Conservation (phyloP, 768 basidiomycete species). For the Podaxis pistillaris region DNA sequence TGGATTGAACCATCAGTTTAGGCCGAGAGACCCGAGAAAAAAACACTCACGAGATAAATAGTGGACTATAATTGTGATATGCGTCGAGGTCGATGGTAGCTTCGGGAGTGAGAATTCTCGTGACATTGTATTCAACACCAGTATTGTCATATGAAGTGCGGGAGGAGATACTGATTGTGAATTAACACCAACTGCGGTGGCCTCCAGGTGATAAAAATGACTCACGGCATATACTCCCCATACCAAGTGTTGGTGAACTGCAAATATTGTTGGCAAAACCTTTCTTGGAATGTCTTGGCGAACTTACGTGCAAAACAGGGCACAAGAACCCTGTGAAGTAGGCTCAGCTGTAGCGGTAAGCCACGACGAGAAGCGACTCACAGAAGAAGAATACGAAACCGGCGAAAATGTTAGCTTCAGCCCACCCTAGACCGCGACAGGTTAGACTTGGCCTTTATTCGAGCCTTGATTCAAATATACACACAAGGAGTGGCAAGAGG, state of each 20-base stretch:
- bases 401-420: conserved; percentile 60
- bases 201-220: conserved; percentile 6
- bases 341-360: neutral
- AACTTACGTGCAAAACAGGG: conserved; percentile 51
- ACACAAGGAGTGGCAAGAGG: conserved; percentile 49
- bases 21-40: neutral
- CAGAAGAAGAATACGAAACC: conserved; percentile 70
- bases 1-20: conserved; percentile 6
- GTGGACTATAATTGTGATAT: conserved; percentile 54
- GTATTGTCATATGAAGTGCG: conserved; percentile 62
- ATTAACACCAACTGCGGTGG: neutral
- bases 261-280: neutral
- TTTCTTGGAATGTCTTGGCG: neutral
- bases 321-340: conserved; percentile 46
- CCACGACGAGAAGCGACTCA: conserved; percentile 18
- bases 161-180: conserved; percentile 47
- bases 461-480: neutral
- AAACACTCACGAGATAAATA: conserved; percentile 49
- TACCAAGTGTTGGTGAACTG: conserved; percentile 65
- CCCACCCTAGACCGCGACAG: conserved; percentile 50
- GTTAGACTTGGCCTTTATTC: neutral
- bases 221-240: conserved; percentile 51
- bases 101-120: conserved; percentile 49
- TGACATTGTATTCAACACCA: conserved; percentile 53
- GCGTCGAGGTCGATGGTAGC: conserved; percentile 49